Percentiles rank a stretch among this genome's conserved stretches.
These are phyloP conservation scores for Alloascoidea hylecoeti DNA, from an alignment of 805 yeast species.

Conservation along the genomic window DNA sequence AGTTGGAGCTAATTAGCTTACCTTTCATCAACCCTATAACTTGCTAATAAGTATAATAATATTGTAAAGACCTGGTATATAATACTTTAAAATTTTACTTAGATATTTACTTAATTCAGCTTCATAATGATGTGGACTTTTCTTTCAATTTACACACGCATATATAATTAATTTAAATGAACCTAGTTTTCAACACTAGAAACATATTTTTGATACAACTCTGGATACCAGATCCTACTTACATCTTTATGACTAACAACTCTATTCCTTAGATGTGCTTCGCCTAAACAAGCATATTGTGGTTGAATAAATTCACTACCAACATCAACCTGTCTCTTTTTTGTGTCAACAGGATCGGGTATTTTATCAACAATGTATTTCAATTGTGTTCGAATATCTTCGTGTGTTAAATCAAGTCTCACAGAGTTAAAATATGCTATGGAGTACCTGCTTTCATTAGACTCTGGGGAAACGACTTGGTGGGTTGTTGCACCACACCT, in stretches of 20 bases:
- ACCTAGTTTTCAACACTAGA: too few relatives aligned
- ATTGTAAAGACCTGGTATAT: too few relatives aligned
- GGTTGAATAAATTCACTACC: constrained; percentile 17
- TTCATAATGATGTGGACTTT: too few relatives aligned
- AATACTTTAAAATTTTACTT: too few relatives aligned
- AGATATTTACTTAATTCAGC: too few relatives aligned
- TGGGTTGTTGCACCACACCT: constrained; percentile 48
- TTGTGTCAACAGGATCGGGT: constrained; percentile 14
- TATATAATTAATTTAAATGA: too few relatives aligned
- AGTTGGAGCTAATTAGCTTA: constrained; percentile 10
- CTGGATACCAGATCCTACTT: constrained; percentile 24
- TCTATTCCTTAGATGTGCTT: constrained; percentile 24
- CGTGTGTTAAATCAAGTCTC: constrained; percentile 15
- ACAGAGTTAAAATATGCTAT: constrained; percentile 32
- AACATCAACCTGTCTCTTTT: constrained; percentile 14
- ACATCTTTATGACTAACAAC: constrained; percentile 25
- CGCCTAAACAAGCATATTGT: constrained; percentile 14
- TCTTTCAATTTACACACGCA: too few relatives aligned
- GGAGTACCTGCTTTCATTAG: constrained; percentile 19
- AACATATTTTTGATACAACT: constrained; percentile 13
- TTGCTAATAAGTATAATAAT: too few relatives aligned
- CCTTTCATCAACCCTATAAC: too few relatives aligned
- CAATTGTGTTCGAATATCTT: constrained; percentile 13
- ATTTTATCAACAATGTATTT: constrained; percentile 12
- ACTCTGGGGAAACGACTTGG: constrained; percentile 30